These are phyloP conservation scores for Leishmania aethiopica DNA, from an alignment of 208 protist species.

Conservation along the genomic window DNA sequence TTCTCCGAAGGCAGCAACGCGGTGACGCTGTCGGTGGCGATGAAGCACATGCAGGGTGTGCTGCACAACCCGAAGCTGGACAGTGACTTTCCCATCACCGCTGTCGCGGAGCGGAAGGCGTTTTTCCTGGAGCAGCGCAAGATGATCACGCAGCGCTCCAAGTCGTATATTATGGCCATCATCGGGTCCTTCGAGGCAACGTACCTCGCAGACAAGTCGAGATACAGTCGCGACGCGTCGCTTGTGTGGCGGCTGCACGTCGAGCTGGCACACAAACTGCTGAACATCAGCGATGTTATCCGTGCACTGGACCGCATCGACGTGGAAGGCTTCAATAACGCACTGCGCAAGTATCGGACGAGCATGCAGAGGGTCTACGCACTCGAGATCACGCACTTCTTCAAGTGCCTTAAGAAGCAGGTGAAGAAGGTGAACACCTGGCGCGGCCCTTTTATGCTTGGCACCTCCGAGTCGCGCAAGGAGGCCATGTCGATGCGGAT, in stretches of 20 bases:
- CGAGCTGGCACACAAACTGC: slow-evolving; percentile 61
- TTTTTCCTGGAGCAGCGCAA: slow-evolving; percentile 78
- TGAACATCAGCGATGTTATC: slow-evolving; percentile 68
- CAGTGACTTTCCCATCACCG: slow-evolving; percentile 82
- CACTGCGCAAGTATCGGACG: slow-evolving; percentile 77
- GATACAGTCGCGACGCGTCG: slow-evolving; percentile 52
- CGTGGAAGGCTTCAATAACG: slow-evolving; percentile 62
- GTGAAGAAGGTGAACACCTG: slow-evolving; percentile 61
- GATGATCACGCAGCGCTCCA: slow-evolving; percentile 74
- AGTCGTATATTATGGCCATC: slow-evolving; percentile 61
- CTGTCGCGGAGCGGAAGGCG: slow-evolving; percentile 69
- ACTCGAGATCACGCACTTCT: slow-evolving; percentile 72
- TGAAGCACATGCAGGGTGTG: slow-evolving; percentile 74
- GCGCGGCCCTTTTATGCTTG: slow-evolving; percentile 57
- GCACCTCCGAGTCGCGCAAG: slow-evolving; percentile 44
- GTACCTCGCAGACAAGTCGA: slow-evolving; percentile 65
- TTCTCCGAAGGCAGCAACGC: slow-evolving; percentile 77
- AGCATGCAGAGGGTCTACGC: slow-evolving; percentile 84
- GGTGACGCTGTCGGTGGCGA: slow-evolving; percentile 55
- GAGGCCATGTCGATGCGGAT: slow-evolving; percentile 45
- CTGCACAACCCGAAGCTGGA: slow-evolving; percentile 69
- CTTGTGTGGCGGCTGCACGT: slow-evolving; percentile 83
- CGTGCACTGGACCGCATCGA: slow-evolving; percentile 69
- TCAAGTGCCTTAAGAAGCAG: slow-evolving; percentile 65
- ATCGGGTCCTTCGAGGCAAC: slow-evolving; percentile 50